Conservation (phyloP, 495 filamentous ascomycete species). For the Aspergillus egyptiacus region DNA sequence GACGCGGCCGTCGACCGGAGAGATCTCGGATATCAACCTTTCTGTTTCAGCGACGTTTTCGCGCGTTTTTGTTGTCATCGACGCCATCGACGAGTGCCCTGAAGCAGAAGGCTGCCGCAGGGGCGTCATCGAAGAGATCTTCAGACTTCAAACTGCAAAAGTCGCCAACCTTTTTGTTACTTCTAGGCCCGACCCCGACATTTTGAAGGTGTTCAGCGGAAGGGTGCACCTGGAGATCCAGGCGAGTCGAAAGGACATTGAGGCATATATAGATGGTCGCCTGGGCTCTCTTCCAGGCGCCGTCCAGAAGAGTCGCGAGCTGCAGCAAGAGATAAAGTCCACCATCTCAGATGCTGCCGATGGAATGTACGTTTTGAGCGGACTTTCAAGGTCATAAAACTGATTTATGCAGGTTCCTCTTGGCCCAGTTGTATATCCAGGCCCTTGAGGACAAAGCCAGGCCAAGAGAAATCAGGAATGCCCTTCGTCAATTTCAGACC, state of each 20-base stretch:
- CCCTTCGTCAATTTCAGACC: constrained; percentile 29
- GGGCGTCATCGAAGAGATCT: constrained; percentile 6
- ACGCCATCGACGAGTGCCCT: constrained; percentile 36
- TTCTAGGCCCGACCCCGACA: constrained; percentile 19
- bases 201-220: constrained; percentile 11
- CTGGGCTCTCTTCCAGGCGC: constrained; percentile 18
- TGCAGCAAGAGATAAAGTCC: constrained; percentile 28
- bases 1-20: constrained; percentile 27
- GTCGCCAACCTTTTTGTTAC: constrained; percentile 21
- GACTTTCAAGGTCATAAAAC: too few species aligned
- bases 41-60: constrained; percentile 20
- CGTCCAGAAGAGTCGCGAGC: constrained; percentile 10
- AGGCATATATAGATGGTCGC: constrained; percentile 21
- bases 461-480: constrained; percentile 24
- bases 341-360: constrained; percentile 24
- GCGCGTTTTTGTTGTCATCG: constrained; percentile 34
- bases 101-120: constrained; percentile 3
- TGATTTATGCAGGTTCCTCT: constrained; percentile 41
- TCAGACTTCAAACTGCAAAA: constrained; percentile 1
- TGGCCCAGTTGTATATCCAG: constrained; percentile 47
- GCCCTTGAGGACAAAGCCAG: constrained; percentile 22
- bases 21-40: constrained; percentile 20
- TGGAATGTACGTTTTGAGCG: constrained; percentile 35
- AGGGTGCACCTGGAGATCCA: constrained; percentile 18
- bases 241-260: constrained; percentile 24